phyloP scores from a whole-genome alignment of 345 rosid genomes.

The Sapria himalayana region DNA sequence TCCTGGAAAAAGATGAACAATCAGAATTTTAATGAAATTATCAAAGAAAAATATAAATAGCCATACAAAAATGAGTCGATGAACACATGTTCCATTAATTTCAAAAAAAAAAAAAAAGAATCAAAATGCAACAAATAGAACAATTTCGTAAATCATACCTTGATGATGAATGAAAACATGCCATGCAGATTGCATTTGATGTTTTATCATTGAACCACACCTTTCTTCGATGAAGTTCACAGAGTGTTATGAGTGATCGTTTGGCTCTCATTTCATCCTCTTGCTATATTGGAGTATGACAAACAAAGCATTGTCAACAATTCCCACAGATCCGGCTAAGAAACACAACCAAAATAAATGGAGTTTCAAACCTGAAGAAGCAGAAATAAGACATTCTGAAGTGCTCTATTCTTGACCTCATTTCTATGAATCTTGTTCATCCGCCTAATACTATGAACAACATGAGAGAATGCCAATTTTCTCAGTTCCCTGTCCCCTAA shows the following conservation, averaged over 20 bases:
- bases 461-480: constrained; percentile 64
- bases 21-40: constrained; percentile 3
- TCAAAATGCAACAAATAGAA: too few species aligned
- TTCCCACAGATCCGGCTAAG: too few species aligned
- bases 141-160: too few species aligned
- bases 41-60: constrained; percentile 1
- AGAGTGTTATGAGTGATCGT: constrained; percentile 48
- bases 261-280: constrained; percentile 67
- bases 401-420: constrained; percentile 47
- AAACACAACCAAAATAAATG: too few species aligned
- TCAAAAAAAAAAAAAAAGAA: neutral
- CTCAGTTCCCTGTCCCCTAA: constrained; percentile 50
- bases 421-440: constrained; percentile 64
- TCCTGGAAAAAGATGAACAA: constrained; percentile 21
- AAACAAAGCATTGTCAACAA: too few species aligned
- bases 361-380: constrained; percentile 42
- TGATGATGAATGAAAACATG: constrained; percentile 70
- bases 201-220: constrained; percentile 87
- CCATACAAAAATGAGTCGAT: neutral
- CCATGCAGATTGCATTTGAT: constrained; percentile 74
- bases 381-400: constrained; percentile 56
- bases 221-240: constrained; percentile 63
- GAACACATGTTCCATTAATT: neutral
- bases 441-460: constrained; percentile 50
- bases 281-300: too few species aligned